A percentile compares a stretch with the other conserved stretches of the same genome.
phyloP scores from a whole-genome alignment of 805 yeast species.

The Jamesozyma rosinii region DNA sequence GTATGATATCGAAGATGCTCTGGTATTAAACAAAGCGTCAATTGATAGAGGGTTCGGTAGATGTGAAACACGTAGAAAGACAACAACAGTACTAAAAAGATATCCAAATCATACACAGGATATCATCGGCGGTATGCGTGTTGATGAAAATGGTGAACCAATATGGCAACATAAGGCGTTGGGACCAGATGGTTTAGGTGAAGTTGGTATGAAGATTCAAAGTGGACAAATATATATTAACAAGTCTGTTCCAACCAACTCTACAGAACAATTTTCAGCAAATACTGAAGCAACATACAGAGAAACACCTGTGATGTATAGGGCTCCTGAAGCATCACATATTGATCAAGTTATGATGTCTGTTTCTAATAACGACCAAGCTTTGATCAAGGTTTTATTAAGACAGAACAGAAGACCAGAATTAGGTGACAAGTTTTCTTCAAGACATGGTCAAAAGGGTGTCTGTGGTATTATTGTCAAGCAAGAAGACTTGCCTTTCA shows the following conservation, averaged over 20 bases:
- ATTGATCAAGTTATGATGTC: conserved; percentile 98
- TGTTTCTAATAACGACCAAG: conserved; percentile 90
- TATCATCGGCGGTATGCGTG: conserved; percentile 83
- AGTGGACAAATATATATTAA: conserved; percentile 92
- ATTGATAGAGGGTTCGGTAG: conserved; percentile 96
- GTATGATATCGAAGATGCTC: conserved; percentile 97
- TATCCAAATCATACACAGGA: conserved; percentile 93
- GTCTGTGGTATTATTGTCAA: conserved; percentile 97
- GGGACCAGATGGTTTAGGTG: conserved; percentile 95
- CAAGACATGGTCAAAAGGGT: conserved; percentile 98
- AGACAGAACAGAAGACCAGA: conserved; percentile 97
- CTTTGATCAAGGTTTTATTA: conserved; percentile 79
- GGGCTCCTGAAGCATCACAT: conserved; percentile 92
- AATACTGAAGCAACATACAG: conserved; percentile 49
- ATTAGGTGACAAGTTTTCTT: conserved; percentile 92
- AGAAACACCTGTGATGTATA: conserved; percentile 84
- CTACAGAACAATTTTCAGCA: conserved; percentile 37
- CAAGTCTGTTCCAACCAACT: conserved; percentile 82
- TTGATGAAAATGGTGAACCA: conserved; percentile 70
- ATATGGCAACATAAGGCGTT: conserved; percentile 77
- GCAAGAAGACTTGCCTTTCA: conserved; percentile 94
- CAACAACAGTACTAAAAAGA: conserved; percentile 79
- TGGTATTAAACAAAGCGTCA: conserved; percentile 86
- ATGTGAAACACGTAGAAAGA: conserved; percentile 89
- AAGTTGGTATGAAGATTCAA: conserved; percentile 82